Percentiles rank a stretch among this genome's conserved stretches.
Evolutionary conservation across 2,329 filamentous ascomycete species (phyloP).

Genomic region (Pseudogymnoascus sp.): DNA sequence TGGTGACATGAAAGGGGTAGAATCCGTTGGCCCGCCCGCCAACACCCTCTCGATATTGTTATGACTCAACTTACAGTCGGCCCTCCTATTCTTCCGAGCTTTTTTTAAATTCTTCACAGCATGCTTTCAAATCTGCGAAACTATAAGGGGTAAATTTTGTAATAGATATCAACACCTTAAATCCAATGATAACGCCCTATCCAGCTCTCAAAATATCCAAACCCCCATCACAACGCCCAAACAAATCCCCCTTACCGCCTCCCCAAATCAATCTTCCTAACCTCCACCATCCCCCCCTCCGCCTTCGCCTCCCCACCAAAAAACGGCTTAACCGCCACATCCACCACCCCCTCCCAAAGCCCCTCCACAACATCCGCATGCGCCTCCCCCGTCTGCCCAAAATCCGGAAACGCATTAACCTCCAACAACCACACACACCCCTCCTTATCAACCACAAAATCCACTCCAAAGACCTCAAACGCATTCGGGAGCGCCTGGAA

Average conservation of each 20-base stretch:
- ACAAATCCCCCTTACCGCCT: slow-evolving; percentile 16
- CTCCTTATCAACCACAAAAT: slow-evolving; percentile 69
- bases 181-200: not conserved
- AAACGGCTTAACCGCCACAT: slow-evolving; percentile 58
- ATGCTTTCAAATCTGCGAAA: not conserved
- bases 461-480: slow-evolving; percentile 87
- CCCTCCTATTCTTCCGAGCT: not conserved
- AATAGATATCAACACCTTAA: not conserved
- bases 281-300: slow-evolving; percentile 40
- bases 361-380: slow-evolving; percentile 62
- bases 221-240: not conserved
- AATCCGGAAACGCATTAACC: slow-evolving; percentile 94
- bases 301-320: slow-evolving; percentile 39
- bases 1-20: no score
- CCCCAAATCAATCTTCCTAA: slow-evolving; percentile 46
- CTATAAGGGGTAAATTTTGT: not conserved
- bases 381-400: slow-evolving; percentile 77
- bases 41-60: not conserved
- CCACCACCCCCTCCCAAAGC: slow-evolving; percentile 68
- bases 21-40: no score
- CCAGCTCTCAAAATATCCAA: not conserved
- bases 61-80: not conserved
- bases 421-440: slow-evolving; percentile 71
- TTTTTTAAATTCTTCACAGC: not conserved
- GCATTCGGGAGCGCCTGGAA: slow-evolving; percentile 84